Evolutionary conservation across 106 monocot genomes (phyloP).

Genomic region (Dactylorhiza incarnata): DNA sequence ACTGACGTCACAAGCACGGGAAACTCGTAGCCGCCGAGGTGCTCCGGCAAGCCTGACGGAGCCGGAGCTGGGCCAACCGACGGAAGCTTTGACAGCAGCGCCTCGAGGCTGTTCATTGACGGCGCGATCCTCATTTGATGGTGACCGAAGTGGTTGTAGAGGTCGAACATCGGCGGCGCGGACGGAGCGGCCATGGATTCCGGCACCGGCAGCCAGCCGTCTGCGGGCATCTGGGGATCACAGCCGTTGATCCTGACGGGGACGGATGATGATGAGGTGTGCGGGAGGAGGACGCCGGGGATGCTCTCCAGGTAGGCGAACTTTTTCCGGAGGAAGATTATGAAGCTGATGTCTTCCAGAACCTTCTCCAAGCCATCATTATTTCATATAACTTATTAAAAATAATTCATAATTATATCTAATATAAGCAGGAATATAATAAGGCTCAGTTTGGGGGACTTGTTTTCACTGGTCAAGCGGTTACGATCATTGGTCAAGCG

Average conservation of each 20-base stretch:
- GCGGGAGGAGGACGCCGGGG: conserved; percentile 90
- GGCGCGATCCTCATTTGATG: conserved; percentile 56
- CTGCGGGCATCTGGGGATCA: neutral
- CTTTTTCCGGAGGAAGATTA: conserved; percentile 73
- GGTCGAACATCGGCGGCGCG: conserved; percentile 22
- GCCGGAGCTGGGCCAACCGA: conserved; percentile 36
- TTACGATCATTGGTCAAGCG: no score
- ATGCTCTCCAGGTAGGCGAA: conserved; percentile 95
- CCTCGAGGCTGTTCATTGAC: conserved; percentile 96
- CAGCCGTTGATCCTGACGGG: conserved; percentile 22
- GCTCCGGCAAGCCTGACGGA: neutral
- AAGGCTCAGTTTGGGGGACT: no score
- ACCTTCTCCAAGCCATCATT: conserved; percentile 29
- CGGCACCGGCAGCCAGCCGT: conserved; percentile 12
- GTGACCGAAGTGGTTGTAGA: conserved; percentile 28
- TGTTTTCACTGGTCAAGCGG: no score
- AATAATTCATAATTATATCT: no score
- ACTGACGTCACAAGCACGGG: conserved; percentile 3
- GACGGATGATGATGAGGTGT: conserved; percentile 64
- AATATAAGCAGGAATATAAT: no score
- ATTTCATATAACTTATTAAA: neutral
- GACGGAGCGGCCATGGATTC: neutral
- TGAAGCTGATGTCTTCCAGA: conserved; percentile 71
- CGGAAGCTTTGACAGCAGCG: conserved; percentile 85
- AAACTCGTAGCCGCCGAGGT: conserved; percentile 27